Evolutionary conservation across 768 basidiomycete species (phyloP), one percentile per base, ranked within the genome.

Genomic region (Leucosporidium scottii): DNA sequence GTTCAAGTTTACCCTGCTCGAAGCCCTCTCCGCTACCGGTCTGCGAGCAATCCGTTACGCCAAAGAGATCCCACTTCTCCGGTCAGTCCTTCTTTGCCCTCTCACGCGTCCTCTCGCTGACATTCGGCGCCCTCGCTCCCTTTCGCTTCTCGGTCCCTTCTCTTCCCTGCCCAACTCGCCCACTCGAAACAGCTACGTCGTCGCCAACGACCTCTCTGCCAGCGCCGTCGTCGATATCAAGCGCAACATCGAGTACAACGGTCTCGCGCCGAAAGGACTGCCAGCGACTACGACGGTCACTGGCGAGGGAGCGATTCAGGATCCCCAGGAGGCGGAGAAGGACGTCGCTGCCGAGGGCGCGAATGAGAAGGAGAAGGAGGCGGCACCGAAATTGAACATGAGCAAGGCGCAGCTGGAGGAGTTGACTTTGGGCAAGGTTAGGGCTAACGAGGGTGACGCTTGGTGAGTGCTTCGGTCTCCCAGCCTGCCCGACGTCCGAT

Each of bases 21-120:
- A 99, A 79, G 91, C 93, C 0, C 84, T 99, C 39, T 93, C 93
- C 23, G 96, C 96, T 0, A 98, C 94, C 0, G 96, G 96, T 36
- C 83, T 99, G 31, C 86, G 96, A 10, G 88, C 93, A 1, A 96
- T 99, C 62, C 89, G 96, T 47, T 99, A 98, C 77, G 94, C 93
- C 0, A 92, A 96, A 74, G 96, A 99, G 79, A 92, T 99, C 13
- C 92, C 93, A 1, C 83, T 88, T 53, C 84, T 91, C 65, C 90
- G 86, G 94, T 96, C 59, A 77, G 85, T 60, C 13, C 39, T 30
- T 49, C 36, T 44, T 54, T 34, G 34, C n/a, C 49, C 54, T 5
- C 28, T 18, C 51, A 60, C 25, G 6, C 4, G 12, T 58, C 39
- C 34, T 36, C 34, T 5, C 39, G 39, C 39, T 44, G 39, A 44